Evolutionary conservation across 179 eudicot species (phyloP).

Genomic region (Spinacia oleracea): DNA sequence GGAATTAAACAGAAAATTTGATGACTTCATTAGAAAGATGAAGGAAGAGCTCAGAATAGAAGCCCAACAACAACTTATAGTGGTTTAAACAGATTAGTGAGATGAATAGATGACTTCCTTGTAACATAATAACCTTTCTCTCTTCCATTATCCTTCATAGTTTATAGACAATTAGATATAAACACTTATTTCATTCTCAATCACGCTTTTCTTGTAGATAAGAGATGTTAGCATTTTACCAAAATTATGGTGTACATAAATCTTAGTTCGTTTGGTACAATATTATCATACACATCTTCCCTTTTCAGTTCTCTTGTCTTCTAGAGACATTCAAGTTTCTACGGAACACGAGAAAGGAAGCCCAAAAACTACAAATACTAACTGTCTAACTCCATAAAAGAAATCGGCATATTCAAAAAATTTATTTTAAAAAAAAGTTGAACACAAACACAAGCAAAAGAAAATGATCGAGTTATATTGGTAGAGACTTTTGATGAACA

Average conservation of each 20-base stretch:
- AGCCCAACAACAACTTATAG: slow-evolving; percentile 45
- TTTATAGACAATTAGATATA: background rate
- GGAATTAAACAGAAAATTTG: slow-evolving; percentile 55
- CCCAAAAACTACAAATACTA: background rate
- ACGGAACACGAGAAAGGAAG: background rate
- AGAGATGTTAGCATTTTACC: background rate
- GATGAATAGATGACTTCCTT: background rate
- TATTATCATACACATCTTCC: background rate
- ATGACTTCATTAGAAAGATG: slow-evolving; percentile 61
- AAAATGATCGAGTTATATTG: background rate
- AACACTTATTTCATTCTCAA: background rate
- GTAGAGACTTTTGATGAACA: background rate
- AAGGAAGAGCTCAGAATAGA: slow-evolving; percentile 54
- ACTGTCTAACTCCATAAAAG: background rate
- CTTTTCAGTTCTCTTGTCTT: background rate
- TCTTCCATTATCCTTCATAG: background rate
- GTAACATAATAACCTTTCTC: background rate
- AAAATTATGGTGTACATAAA: background rate
- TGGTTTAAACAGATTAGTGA: slow-evolving; percentile 26
- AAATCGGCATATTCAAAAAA: no score
- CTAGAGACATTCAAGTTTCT: background rate
- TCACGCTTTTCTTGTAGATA: background rate
- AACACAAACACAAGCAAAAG: background rate
- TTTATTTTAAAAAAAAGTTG: background rate
- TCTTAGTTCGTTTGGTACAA: background rate